These are phyloP conservation scores for Mucor irregularis DNA, from an alignment of 371 early-diverging fungal species.

Conservation along the genomic window DNA sequence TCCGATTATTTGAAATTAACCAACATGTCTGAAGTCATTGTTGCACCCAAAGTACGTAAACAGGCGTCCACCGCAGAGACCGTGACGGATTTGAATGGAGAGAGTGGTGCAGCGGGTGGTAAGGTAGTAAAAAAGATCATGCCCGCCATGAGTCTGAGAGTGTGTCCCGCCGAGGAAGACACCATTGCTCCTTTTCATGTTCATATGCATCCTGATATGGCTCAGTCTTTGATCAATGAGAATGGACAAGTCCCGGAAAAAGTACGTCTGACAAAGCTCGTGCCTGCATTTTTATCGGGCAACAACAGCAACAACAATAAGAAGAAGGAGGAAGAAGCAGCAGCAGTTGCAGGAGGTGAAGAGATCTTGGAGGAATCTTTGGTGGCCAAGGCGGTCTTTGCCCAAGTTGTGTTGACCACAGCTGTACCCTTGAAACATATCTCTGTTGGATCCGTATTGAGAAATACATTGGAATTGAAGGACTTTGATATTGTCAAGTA, in stretches of 20 bases:
- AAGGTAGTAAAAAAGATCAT: too few species aligned
- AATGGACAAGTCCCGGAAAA: not conserved
- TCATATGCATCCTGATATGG: constrained; percentile 21
- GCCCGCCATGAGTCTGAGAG: constrained; percentile 4
- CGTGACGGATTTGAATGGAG: not conserved
- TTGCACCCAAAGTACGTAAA: constrained; percentile 73
- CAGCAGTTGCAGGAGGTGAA: too few species aligned
- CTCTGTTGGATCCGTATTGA: constrained; percentile 12
- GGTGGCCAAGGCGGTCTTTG: constrained; percentile 12
- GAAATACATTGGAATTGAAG: constrained; percentile 15
- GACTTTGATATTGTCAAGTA: constrained; percentile 33
- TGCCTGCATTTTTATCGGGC: constrained; percentile 11
- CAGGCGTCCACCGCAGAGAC: not conserved
- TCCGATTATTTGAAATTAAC: constrained; percentile 61
- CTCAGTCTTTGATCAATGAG: not conserved
- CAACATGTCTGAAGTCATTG: constrained; percentile 74
- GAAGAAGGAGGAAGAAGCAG: constrained; percentile 13
- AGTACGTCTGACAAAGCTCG: constrained; percentile 9
- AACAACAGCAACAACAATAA: not conserved
- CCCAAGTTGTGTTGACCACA: constrained; percentile 1
- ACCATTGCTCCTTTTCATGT: constrained; percentile 1
- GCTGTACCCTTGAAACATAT: constrained; percentile 13
- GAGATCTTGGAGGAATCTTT: not conserved
- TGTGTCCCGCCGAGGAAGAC: not conserved
- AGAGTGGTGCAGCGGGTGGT: not conserved